Evolutionary conservation across 805 yeast species (phyloP), one percentile per base, ranked within the genome.

Genomic region (Candida succiphila): DNA sequence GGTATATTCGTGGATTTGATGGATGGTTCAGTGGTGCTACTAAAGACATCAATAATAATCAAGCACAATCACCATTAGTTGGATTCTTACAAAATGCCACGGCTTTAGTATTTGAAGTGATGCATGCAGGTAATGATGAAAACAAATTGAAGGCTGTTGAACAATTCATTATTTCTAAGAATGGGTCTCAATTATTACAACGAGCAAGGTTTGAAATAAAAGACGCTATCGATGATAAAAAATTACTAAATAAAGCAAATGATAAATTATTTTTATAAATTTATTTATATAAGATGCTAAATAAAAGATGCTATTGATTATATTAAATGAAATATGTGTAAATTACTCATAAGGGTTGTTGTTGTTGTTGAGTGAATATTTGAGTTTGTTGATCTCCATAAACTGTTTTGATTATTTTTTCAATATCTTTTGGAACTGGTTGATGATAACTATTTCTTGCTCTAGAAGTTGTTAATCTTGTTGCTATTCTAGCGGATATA

Each of bases 1-100:
- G 86, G 85, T 77, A 66, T 51, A 55, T 44, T 28, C 46, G 65
- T 33, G 63, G 76, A 43, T 75, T 64, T 46, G 69, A 68, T 30
- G 52, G 53, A 22, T 76, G 83, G 75, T 61, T 61, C 12, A 45
- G 54, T n/a, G 68, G 63, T 36, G 58, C 76, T 9, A 46, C 63
- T 20, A 58, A 69, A 37, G n/a, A n/a, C n/a, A n/a, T n/a, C n/a
- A n/a, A n/a, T n/a, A n/a, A n/a, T n/a, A n/a, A n/a, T n/a, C 58
- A 56, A 27, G 72, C 72, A 2, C 60, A 69, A 4, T 61, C 63
- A 18, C 56, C 63, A 47, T 46, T 42, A 40, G 49, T 67, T n/a
- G 64, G 59, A 24, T 68, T 66, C 37, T 54, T 77, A 45, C 61
- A 58, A 10, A 53, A 58, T 20, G 64, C 78, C 1, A 52, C 67